Base-by-base conservation (phyloP, 2,329 filamentous ascomycete genomes). In the Huntiella decipiens region DNA sequence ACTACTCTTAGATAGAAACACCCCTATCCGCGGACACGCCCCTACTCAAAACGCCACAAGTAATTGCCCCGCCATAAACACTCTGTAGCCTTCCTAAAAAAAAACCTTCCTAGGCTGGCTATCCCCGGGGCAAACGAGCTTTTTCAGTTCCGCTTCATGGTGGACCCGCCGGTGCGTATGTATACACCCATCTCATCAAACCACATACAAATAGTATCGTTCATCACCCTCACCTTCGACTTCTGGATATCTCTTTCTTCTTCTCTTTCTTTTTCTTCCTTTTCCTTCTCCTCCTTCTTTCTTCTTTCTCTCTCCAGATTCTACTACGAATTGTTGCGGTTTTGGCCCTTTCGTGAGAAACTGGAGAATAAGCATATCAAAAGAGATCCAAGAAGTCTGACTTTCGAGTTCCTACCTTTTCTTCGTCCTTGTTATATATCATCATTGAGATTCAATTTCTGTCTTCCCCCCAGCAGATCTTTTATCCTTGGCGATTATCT, bases 311-410 rank as follows among this genome's bases (percentile, higher is more conserved):
- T 43, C 22, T 50, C 41, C 47, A 50, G 47, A 46, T 43, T 50
- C 47, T 36, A 36, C 35, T 39, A 46, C 47, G 44, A 50, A 46
- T 44, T 45, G 47, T 33, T 46, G 40, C 41, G 40, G 43, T 44
- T 47, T 43, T 42, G 47, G 43, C 44, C 39, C 39, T 35, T 47
- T 49, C 47, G 40, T 41, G 47, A 50, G 48, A 50, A 50, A 37
- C 44, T 50, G 48, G 48, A 50, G 48, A 50, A 50, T 19, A 38
- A 28, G 22, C 22, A 28, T 28, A 50, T 44, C 48, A 46, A 42
- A 50, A 46, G 44, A 50, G 48, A 50, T 28, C 32, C 13, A 41
- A 48, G 46, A 50, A 46, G 48, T 38, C 22, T 33, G 37, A 37
- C 35, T 22, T 39, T 39, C 31, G 33, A 33, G 16, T 36, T 37